Evolutionary conservation across 441 rosid genomes (phyloP), one percentile per base, ranked within the genome.

Genomic region (Aquilaria agallochum): DNA sequence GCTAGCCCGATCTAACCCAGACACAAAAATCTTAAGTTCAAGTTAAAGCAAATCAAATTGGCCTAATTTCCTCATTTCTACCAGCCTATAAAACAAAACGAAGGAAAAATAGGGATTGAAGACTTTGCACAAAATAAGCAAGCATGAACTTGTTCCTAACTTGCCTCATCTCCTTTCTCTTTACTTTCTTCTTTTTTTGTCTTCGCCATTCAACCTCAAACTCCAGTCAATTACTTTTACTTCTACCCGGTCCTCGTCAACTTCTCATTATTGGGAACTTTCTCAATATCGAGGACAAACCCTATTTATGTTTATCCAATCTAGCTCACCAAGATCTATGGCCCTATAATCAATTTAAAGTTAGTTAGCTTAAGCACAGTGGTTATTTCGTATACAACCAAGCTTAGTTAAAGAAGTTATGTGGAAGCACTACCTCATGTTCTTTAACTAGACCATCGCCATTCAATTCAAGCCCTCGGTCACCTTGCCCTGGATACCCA

Each of bases 241-340:
- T 66, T 33, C 78, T 76, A 1, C 81, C 76, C 3, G 76, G 78
- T 31, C 78, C 76, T 0, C 12, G 50, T 12, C 60, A 62, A 46
- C 0, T 65, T 58, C 78, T 72, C 2, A 3, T 68, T n/a, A 50
- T 71, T 32, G 78, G 76, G 4, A 71, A 71, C 45, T 70, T 77
- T 48, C 12, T 74, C 3, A 31, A 61, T 54, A 73, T 74, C 0
- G 78, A 78, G 2, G 68, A 53, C 13, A 61, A 65, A 31, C 74
- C 82, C 12, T 20, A 74, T 56, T 55, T 15, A 31, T 74, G 79
- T 6, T 34, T 74, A 8, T 61, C 76, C 36, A 11, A 64, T 31
- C 77, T 74, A 20, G 27, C 27, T 20, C 27, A 67, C 77, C 11
- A 32, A 64, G n/a, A 50, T 9, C 42, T 57, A 78, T 59, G 82